Conservation (phyloP, 1,139 yeast genomes). For the Zygoascus hellenicus region DNA sequence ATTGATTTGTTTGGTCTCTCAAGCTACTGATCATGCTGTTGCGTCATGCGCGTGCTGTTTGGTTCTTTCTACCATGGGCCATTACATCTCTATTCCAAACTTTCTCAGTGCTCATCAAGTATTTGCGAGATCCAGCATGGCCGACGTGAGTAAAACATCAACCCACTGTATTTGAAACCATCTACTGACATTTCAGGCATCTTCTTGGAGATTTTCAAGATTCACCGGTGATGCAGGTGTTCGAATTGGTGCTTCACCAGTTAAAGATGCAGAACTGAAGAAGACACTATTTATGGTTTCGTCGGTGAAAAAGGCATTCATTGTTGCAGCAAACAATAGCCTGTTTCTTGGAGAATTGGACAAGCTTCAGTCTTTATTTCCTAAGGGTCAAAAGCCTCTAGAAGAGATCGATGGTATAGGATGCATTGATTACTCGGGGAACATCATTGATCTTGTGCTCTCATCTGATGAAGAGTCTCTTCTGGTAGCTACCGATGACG, state of each 20-base stretch:
- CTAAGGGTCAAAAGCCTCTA: neutral
- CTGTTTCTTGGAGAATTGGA: conserved; percentile 8
- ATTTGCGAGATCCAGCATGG: too few species aligned
- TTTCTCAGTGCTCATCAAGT: too few species aligned
- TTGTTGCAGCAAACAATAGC: conserved; percentile 5
- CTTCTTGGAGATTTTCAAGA: conserved; percentile 24
- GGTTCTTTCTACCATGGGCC: too few species aligned
- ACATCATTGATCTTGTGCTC: neutral
- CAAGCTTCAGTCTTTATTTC: conserved; percentile 6
- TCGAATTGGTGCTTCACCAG: conserved; percentile 17
- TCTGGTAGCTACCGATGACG: conserved; percentile 2
- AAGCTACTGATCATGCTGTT: too few species aligned
- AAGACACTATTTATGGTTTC: conserved; percentile 8
- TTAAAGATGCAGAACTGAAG: neutral
- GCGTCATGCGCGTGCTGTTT: too few species aligned
- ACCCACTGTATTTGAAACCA: too few species aligned
- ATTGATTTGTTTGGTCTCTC: too few species aligned
- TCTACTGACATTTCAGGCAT: conserved; percentile 12
- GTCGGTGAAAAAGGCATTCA: conserved; percentile 2
- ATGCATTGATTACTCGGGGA: neutral
- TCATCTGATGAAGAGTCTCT: conserved; percentile 4
- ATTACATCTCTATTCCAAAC: too few species aligned
- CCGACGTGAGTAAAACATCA: too few species aligned
- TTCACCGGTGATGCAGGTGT: conserved; percentile 22
- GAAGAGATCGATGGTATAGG: too few species aligned